Percentiles rank a stretch among this genome's conserved stretches.
phyloP scores from a whole-genome alignment of 2,329 filamentous ascomycete species.

The Fusarium brachygibbosum region DNA sequence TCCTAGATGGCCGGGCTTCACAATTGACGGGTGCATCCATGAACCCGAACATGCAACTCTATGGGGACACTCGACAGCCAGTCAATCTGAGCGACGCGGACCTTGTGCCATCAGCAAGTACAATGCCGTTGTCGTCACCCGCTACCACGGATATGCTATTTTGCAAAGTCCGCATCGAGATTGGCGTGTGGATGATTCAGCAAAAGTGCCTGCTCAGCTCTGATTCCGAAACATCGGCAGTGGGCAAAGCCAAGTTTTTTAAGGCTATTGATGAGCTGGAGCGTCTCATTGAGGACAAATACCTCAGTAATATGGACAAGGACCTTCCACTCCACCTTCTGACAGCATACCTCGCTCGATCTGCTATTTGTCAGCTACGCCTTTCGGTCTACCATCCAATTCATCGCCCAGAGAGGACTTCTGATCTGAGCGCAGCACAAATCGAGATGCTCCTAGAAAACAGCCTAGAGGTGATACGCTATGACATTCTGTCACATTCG shows the following conservation, averaged over 20 bases:
- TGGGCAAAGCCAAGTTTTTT: neutral
- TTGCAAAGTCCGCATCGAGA: conserved; percentile 16
- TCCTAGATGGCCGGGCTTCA: conserved; percentile 9
- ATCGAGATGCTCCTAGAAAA: conserved; percentile 1
- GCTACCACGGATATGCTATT: conserved; percentile 10
- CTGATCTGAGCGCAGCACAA: neutral
- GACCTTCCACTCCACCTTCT: conserved; percentile 1
- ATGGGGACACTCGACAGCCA: conserved; percentile 11
- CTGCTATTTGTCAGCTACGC: conserved; percentile 1
- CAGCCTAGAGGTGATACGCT: conserved; percentile 3
- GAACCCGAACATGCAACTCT: conserved; percentile 15
- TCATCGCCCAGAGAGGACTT: conserved; percentile 2
- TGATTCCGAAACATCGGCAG: neutral
- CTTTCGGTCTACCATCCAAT: conserved; percentile 5
- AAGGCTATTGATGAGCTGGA: conserved; percentile 7
- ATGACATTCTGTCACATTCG: conserved; percentile 4
- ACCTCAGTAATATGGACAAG: neutral
- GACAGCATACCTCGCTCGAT: conserved; percentile 4
- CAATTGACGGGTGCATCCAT: conserved; percentile 15
- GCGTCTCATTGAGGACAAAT: neutral
- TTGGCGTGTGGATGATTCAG: conserved; percentile 17
- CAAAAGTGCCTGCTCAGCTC: conserved; percentile 10
- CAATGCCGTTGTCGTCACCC: neutral
- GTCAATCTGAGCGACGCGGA: conserved; percentile 12
- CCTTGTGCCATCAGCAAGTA: conserved; percentile 9